A percentile compares a stretch with the other conserved stretches of the same genome.
Evolutionary conservation across 2,329 filamentous ascomycete genomes (phyloP).

Genomic region (Penicillium sp.): DNA sequence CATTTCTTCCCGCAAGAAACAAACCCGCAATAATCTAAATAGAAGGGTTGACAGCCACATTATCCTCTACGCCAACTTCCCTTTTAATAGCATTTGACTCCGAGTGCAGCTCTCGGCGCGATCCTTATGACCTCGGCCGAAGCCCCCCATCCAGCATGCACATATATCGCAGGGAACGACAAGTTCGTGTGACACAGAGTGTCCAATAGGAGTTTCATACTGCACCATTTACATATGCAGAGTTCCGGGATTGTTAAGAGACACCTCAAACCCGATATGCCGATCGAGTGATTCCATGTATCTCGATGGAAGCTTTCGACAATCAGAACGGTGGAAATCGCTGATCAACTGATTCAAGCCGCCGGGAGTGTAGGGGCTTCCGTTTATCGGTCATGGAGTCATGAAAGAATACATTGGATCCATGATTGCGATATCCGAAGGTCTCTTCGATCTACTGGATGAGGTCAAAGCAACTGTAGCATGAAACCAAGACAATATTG

Average conservation of each 20-base stretch:
- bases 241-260: neutral
- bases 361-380: slow-evolving; percentile 61
- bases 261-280: slow-evolving; percentile 37
- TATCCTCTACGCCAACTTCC: neutral
- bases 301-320: slow-evolving; percentile 56
- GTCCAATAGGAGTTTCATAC: neutral
- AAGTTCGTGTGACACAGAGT: neutral
- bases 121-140: slow-evolving; percentile 31
- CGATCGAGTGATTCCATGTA: slow-evolving; percentile 47
- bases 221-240: neutral
- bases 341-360: slow-evolving; percentile 50
- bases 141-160: slow-evolving; percentile 3
- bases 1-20: neutral
- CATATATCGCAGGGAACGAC: neutral
- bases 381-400: slow-evolving; percentile 56
- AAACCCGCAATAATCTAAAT: no score
- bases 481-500: slow-evolving; percentile 55
- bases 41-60: neutral
- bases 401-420: slow-evolving; percentile 47
- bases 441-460: slow-evolving; percentile 55
- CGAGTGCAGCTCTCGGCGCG: slow-evolving; percentile 18
- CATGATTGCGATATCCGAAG: slow-evolving; percentile 51
- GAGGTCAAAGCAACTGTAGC: slow-evolving; percentile 53
- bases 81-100: neutral
- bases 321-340: slow-evolving; percentile 54